Conservation (phyloP, 768 basidiomycete genomes). For the Dacryopinax primogenitus region DNA sequence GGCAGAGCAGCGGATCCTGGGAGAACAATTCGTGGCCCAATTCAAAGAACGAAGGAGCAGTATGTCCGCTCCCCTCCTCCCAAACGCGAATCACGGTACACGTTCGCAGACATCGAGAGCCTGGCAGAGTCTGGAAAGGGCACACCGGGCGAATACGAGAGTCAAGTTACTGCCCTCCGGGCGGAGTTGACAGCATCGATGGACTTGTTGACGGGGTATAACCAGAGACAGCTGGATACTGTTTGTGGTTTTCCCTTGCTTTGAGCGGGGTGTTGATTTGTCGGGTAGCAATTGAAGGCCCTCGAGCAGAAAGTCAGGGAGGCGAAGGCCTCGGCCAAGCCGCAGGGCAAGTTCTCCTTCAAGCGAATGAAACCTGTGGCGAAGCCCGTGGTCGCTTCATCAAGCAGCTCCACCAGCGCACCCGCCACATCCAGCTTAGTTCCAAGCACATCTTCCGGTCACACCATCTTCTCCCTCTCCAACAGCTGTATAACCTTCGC, state of each 20-base stretch:
- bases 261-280: not conserved
- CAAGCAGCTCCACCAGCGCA: slow-evolving; percentile 16
- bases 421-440: too few relatives aligned
- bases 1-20: not conserved
- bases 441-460: slow-evolving; percentile 33
- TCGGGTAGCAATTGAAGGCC: slow-evolving; percentile 47
- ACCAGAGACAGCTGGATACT: not conserved
- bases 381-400: slow-evolving; percentile 16
- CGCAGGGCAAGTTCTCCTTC: slow-evolving; percentile 57
- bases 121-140: too few relatives aligned
- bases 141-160: too few relatives aligned
- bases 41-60: not conserved
- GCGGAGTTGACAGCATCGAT: not conserved
- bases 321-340: slow-evolving; percentile 34
- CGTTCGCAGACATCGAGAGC: not conserved
- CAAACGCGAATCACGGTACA: not conserved
- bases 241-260: not conserved
- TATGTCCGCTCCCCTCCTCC: not conserved
- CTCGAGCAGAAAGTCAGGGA: slow-evolving; percentile 46
- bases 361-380: slow-evolving; percentile 33
- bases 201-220: not conserved
- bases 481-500: slow-evolving; percentile 22
- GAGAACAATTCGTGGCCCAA: not conserved
- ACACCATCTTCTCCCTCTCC: slow-evolving; percentile 32
- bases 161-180: not conserved